These are phyloP conservation scores for Suhomyces vadensis DNA, from an alignment of 805 yeast species.

Conservation along the genomic window DNA sequence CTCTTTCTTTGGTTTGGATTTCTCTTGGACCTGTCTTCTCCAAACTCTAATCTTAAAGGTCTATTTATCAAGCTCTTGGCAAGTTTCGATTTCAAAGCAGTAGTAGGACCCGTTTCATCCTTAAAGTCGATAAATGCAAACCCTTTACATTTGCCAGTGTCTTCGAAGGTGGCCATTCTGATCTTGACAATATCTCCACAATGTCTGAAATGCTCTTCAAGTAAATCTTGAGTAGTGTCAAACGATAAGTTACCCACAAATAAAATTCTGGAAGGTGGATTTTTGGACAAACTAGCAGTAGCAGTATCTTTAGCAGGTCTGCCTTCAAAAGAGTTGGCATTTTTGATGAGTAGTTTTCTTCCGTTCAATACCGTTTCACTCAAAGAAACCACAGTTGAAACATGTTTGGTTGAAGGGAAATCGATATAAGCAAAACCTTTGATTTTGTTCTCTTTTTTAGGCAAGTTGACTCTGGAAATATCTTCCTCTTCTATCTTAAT, in stretches of 20 bases:
- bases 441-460: slow-evolving; percentile 66
- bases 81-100: slow-evolving; percentile 72
- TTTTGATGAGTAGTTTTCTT: slow-evolving; percentile 81
- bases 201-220: slow-evolving; percentile 81
- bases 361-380: slow-evolving; percentile 78
- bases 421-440: slow-evolving; percentile 93
- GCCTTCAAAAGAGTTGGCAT: slow-evolving; percentile 80
- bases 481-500: slow-evolving; percentile 52
- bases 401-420: slow-evolving; percentile 60
- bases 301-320: slow-evolving; percentile 64
- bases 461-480: slow-evolving; percentile 76
- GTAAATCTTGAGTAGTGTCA: slow-evolving; percentile 79
- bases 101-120: slow-evolving; percentile 77
- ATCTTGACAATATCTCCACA: slow-evolving; percentile 84
- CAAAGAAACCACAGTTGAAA: slow-evolving; percentile 60
- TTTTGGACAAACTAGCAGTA: slow-evolving; percentile 51
- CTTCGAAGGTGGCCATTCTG: slow-evolving; percentile 98
- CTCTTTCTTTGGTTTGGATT: slow-evolving; percentile 43
- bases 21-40: slow-evolving; percentile 90
- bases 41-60: slow-evolving; percentile 82
- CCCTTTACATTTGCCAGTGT: slow-evolving; percentile 94
- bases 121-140: slow-evolving; percentile 89
- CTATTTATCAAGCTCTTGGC: slow-evolving; percentile 70
- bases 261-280: slow-evolving; percentile 85
- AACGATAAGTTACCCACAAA: slow-evolving; percentile 93